Conservation (phyloP, 768 basidiomycete species). For the Boletus reticuloceps region DNA sequence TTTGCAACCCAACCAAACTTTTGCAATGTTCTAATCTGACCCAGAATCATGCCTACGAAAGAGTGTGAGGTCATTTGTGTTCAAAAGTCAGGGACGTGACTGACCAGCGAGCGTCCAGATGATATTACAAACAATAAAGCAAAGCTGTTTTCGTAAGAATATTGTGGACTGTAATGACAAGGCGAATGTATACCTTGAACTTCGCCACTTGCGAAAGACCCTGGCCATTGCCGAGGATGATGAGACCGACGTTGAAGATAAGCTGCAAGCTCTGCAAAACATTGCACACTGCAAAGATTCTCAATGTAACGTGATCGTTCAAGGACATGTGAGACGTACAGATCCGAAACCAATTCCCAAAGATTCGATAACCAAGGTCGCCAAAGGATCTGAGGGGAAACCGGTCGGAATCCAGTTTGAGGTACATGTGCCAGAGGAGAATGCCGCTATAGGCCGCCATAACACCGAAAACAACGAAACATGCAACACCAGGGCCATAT, state of each 20-base stretch:
- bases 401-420: conserved; percentile 53
- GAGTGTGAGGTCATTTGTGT: neutral
- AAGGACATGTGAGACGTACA: conserved; percentile 8
- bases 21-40: conserved; percentile 57
- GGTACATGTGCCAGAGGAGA: conserved; percentile 53
- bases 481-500: conserved; percentile 52
- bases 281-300: conserved; percentile 32
- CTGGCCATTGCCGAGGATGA: conserved; percentile 42
- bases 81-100: neutral
- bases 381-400: conserved; percentile 50
- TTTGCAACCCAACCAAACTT: conserved; percentile 53
- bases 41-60: conserved; percentile 49
- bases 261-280: conserved; percentile 57
- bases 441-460: conserved; percentile 56
- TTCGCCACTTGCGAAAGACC: conserved; percentile 50
- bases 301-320: neutral
- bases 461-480: conserved; percentile 23
- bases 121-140: conserved; percentile 55
- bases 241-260: conserved; percentile 47
- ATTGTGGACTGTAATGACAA: neutral
- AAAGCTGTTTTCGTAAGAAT: conserved; percentile 36
- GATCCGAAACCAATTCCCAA: conserved; percentile 45
- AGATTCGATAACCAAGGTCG: conserved; percentile 56
- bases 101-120: conserved; percentile 45
- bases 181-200: conserved; percentile 34